Percentiles rank a stretch among this genome's conserved stretches.
phyloP scores from a whole-genome alignment of 2,329 filamentous ascomycete genomes.

The Talaromyces sp. region DNA sequence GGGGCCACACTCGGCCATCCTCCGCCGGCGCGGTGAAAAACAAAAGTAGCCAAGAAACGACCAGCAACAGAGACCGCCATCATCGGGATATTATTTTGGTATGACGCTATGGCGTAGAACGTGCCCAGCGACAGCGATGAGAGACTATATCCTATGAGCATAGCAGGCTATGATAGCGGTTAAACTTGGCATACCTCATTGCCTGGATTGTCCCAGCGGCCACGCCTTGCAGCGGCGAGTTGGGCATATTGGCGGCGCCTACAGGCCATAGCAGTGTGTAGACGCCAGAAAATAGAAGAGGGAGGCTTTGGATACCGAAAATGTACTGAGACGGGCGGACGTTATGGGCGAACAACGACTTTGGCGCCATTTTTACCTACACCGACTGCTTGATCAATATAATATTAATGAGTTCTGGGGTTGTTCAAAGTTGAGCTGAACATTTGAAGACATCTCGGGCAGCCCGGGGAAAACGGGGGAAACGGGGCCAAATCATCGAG shows the following conservation, averaged over 20 bases:
- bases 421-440: too few relatives aligned
- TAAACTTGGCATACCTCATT: constrained; percentile 10
- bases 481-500: too few relatives aligned
- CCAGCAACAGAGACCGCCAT: constrained; percentile 15
- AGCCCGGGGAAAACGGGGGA: too few relatives aligned
- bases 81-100: constrained; percentile 17
- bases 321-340: constrained; percentile 4
- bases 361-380: too few relatives aligned
- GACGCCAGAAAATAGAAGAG: constrained; percentile 14
- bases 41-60: constrained; percentile 13
- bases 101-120: constrained; percentile 15
- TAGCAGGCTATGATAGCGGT: background rate
- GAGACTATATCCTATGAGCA: constrained; percentile 5
- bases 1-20: constrained; percentile 15
- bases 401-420: too few relatives aligned
- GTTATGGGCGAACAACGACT: too few relatives aligned
- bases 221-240: constrained; percentile 13
- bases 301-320: constrained; percentile 15
- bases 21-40: constrained; percentile 12
- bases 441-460: too few relatives aligned
- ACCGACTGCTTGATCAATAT: too few relatives aligned
- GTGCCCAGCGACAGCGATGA: constrained; percentile 15
- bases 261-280: constrained; percentile 15
- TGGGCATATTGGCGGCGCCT: constrained; percentile 7
- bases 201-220: constrained; percentile 15